Conservation (phyloP, 176 grass and related monocot genomes). For the bread wheat (Triticum aestivum) region DNA sequence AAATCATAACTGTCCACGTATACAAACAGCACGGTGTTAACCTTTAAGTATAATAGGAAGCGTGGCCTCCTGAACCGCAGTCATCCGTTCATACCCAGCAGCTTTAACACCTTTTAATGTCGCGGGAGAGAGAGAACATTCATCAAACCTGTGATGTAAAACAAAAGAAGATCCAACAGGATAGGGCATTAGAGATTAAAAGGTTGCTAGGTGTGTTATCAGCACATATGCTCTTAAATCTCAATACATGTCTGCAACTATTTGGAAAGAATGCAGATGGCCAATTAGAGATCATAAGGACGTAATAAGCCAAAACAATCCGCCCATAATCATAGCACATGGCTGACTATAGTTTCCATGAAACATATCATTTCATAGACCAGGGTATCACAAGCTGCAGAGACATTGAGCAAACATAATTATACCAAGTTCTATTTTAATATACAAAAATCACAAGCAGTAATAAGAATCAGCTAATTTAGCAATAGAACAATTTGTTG, state of each 20-base stretch:
- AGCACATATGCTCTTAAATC: neutral
- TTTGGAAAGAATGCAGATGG: neutral
- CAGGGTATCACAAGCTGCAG: neutral
- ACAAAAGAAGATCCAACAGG: conserved; percentile 15
- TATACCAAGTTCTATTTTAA: neutral
- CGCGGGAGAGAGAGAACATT: conserved; percentile 76
- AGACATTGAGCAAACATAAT: conserved; percentile 2
- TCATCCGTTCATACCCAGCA: conserved; percentile 91
- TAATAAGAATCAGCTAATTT: neutral
- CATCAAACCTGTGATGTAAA: conserved; percentile 67
- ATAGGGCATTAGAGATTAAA: neutral
- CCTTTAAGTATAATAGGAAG: conserved; percentile 94
- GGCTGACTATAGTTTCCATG: too few relatives aligned
- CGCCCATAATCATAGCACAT: neutral
- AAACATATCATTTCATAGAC: conserved; percentile 7
- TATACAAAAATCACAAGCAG: neutral
- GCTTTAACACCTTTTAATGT: conserved; percentile 92
- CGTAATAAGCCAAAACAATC: neutral
- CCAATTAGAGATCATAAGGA: conserved; percentile 1
- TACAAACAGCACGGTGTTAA: conserved; percentile 35
- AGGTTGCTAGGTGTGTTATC: neutral
- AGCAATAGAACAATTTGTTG: neutral
- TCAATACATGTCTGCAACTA: neutral
- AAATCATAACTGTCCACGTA: conserved; percentile 12
- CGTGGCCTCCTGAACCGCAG: conserved; percentile 91